Evolutionary conservation across 2,329 filamentous ascomycete species (phyloP), one percentile per base, ranked within the genome.

Genomic region (Anisogramma anomala): DNA sequence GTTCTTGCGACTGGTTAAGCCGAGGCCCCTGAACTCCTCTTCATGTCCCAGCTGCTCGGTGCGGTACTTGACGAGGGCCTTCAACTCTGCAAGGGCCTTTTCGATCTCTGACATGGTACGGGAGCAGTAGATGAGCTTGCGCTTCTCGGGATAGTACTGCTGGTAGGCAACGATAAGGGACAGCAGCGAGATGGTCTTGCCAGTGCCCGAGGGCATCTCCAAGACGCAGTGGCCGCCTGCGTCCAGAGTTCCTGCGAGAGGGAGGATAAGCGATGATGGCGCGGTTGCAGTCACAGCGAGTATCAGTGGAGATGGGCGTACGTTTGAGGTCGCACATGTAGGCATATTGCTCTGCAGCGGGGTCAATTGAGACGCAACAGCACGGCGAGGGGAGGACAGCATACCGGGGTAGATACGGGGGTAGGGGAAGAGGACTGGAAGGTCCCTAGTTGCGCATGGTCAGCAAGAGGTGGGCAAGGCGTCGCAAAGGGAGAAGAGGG

Each of bases 71-170:
- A 98, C 98, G 39, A 98, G 65, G 18, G 79, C 80, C 59, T 91
- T 87, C 52, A 98, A 61, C 62, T 98, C 91, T 8, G 85, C 84
- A 39, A 98, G 64, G 0, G 93, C 91, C 64, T 98, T 98, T 59
- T 98, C 91, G 55, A 98, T 98, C 66, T 98, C 91, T 27, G 91
- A 98, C 88, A 98, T 98, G 42, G 91, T 98, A 66, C 91, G 87
- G 49, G 91, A 98, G 68, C 91, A 98, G 64, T 98, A 98, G 42
- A 98, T 95, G 38, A 98, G 77, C 63, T 98, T 98, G 42, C 93
- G 74, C 54, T 91, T 85, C 57, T 94, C 86, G 3, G 88, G 86
- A 55, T 89, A 88, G 58, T 88, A 81, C 58, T 91, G 84, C 62
- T 98, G 93, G 55, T 98, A 98, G 31, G 91, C 89, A 43, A 98